Base-by-base conservation (phyloP, 495 filamentous ascomycete species). In the Aspergillus carlsbadensis region DNA sequence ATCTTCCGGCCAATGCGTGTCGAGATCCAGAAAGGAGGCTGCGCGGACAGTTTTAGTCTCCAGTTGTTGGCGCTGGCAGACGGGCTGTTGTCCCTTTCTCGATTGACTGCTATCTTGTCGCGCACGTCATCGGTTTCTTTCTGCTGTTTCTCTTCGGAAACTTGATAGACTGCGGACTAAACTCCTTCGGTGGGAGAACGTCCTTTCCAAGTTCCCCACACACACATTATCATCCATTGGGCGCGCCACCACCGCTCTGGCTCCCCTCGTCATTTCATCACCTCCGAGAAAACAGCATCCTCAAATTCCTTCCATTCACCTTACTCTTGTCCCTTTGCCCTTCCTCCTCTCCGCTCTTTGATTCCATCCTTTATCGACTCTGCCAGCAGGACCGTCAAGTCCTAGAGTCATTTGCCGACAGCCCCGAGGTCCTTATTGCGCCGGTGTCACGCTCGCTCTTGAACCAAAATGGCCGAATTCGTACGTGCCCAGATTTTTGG, bases 401-500 rank as follows among this genome's bases (percentile, higher is more conserved):
- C n/a, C 10, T 17, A 31, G 22, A 47, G 51, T 13, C 29, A 61
- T 34, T n/a, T n/a, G n/a, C n/a, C 52, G 43, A 48, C 37, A 50
- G 20, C 15, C 26, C 17, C 34, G 20, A 26, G 46, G 20, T 33
- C 41, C 41, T n/a, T 52, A 34, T 43, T 36, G 52, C 52, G 43
- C 36, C 49, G 56, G 45, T 61, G 45, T 52, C 45, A 52, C 54
- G 29, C 42, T 54, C 42, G 20, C 41, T 52, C 49, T 52, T 64
- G 61, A 60, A 64, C 66, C 71, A 81, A 67, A 63, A 96, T 97
- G 92, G 92, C 92, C 70, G 94, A 98, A 86, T 98, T 98, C 78
- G 91, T 98, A 65, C 89, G 94, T 72, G 92, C 94, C 67, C 91
- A 96, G 85, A 98, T 98, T 72, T 98, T 98, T 70, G 95, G 94